Conservation (phyloP, 305 asterid species). For the Plantago coronopus region DNA sequence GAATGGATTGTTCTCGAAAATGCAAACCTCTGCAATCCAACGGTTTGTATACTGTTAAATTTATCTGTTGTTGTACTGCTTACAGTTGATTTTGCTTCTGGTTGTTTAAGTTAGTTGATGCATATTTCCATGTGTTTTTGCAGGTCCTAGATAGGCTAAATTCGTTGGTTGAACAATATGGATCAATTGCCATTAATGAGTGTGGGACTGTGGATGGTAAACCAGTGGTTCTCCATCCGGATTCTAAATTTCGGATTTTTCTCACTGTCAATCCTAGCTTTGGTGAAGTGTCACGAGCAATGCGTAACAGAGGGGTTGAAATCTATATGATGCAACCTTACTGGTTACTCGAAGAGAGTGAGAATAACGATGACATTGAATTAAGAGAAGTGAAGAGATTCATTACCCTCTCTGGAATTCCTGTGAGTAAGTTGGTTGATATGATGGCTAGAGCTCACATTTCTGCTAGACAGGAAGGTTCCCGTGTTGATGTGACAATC, state of each 20-base stretch:
- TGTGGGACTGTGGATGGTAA: conserved; percentile 90
- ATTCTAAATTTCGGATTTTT: conserved; percentile 89
- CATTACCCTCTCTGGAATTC: conserved; percentile 70
- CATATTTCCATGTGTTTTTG: conserved; percentile 20
- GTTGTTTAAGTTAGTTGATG: background rate
- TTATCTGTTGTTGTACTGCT: conserved; percentile 9
- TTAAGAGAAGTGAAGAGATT: conserved; percentile 69
- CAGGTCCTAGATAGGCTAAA: conserved; percentile 99
- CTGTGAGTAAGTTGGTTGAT: conserved; percentile 63
- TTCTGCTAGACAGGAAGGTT: conserved; percentile 69
- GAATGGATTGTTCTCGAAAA: conserved; percentile 97
- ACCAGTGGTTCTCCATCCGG: conserved; percentile 84
- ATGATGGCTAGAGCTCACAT: conserved; percentile 85
- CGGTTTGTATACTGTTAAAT: conserved; percentile 51
- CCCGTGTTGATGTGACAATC: conserved; percentile 49
- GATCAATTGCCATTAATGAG: conserved; percentile 89
- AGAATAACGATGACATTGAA: conserved; percentile 47
- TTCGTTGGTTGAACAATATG: conserved; percentile 97
- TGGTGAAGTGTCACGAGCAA: conserved; percentile 98
- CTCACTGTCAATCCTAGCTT: conserved; percentile 82
- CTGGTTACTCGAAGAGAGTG: conserved; percentile 46
- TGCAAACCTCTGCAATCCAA: conserved; percentile 98
- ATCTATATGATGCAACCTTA: conserved; percentile 72
- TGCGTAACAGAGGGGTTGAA: conserved; percentile 98
- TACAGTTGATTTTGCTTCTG: conserved; percentile 10